Conservation (phyloP, 176 grass and related monocot species). For the Saccharum spontaneum region DNA sequence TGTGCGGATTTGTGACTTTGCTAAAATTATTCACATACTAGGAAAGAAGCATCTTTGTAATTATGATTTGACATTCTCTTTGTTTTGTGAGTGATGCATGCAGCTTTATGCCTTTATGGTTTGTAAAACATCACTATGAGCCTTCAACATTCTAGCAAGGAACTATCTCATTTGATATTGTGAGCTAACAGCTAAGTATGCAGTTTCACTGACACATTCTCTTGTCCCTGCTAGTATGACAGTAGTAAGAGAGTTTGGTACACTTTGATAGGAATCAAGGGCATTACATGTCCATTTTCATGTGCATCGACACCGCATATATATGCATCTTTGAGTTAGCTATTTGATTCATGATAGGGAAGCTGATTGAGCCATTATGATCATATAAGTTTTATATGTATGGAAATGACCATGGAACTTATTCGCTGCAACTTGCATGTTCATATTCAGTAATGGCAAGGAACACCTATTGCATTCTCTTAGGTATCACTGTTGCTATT, state of each 20-base stretch:
- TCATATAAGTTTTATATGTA: neutral
- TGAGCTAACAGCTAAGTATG: neutral
- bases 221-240: neutral
- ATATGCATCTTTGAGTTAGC: neutral
- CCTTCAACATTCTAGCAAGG: neutral
- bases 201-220: neutral
- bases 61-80: neutral
- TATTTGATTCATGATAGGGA: neutral
- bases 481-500: neutral
- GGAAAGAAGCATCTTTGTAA: neutral
- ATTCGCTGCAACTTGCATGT: neutral
- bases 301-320: neutral
- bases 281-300: neutral
- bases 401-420: neutral
- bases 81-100: neutral
- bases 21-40: neutral
- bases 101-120: neutral
- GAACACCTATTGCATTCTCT: neutral
- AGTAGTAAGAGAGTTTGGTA: neutral
- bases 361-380: neutral
- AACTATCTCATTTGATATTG: neutral
- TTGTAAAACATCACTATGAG: neutral
- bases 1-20: neutral
- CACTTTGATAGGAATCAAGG: neutral
- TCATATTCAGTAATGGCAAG: neutral